Percentiles rank a stretch among this genome's conserved stretches.
These are phyloP conservation scores for Cyclostephanos tholiformis DNA, from an alignment of 108 stramenopile genomes.

Conservation along the genomic window DNA sequence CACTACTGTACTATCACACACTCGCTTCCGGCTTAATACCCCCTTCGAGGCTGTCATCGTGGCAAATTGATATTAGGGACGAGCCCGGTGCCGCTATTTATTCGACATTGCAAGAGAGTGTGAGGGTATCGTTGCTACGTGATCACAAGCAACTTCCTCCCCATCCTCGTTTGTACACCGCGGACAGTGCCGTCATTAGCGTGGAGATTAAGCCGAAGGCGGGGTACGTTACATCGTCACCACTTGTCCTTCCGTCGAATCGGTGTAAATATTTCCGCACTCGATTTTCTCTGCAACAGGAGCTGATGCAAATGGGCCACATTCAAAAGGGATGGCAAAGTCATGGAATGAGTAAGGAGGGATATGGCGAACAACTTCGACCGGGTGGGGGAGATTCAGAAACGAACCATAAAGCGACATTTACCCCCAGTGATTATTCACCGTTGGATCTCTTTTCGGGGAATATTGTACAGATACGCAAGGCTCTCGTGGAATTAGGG, in stretches of 20 bases:
- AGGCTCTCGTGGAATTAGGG: constrained; percentile 47
- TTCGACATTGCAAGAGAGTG: neutral
- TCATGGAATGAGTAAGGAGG: constrained; percentile 21
- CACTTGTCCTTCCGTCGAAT: constrained; percentile 60
- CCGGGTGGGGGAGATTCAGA: neutral
- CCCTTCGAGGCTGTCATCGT: constrained; percentile 33
- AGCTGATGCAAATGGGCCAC: constrained; percentile 45
- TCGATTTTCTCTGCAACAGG: constrained; percentile 60
- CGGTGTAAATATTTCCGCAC: constrained; percentile 58
- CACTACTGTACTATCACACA: constrained; percentile 19
- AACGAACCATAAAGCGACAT: constrained; percentile 2
- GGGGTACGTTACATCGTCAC: constrained; percentile 68
- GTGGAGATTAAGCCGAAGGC: constrained; percentile 84
- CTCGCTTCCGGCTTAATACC: constrained; percentile 39
- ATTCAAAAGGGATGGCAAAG: constrained; percentile 55
- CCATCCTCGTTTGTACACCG: constrained; percentile 13
- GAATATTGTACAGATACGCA: constrained; percentile 29
- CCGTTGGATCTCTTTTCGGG: constrained; percentile 69
- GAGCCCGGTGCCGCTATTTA: neutral
- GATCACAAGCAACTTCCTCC: constrained; percentile 35
- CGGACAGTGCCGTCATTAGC: neutral
- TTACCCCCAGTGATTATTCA: constrained; percentile 41
- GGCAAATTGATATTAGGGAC: constrained; percentile 10
- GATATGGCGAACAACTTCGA: constrained; percentile 9
- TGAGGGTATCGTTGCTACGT: constrained; percentile 40